These are phyloP conservation scores for Xenoacremonium recifei DNA, from an alignment of 2,329 filamentous ascomycete species.

Conservation along the genomic window DNA sequence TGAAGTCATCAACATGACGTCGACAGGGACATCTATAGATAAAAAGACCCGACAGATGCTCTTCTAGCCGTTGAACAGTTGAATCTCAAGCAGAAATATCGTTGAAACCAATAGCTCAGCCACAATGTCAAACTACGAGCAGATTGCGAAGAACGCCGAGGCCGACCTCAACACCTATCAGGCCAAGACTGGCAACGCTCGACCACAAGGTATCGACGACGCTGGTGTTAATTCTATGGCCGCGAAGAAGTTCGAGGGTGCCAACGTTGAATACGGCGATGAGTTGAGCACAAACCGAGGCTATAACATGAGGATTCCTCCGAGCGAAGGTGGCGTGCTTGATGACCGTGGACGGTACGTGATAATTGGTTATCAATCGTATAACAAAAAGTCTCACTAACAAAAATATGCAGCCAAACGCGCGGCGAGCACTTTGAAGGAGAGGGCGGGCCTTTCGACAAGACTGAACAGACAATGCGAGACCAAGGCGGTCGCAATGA, in stretches of 20 bases:
- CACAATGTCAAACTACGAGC: constrained; percentile 35
- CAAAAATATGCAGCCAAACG: constrained; percentile 36
- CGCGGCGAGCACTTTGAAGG: constrained; percentile 44
- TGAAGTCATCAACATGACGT: constrained; percentile 27
- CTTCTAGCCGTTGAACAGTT: background rate
- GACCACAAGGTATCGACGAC: constrained; percentile 37
- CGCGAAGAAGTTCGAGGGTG: constrained; percentile 40
- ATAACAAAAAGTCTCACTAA: background rate
- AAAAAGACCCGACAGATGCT: constrained; percentile 10
- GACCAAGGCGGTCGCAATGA: constrained; percentile 37
- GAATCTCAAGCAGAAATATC: background rate
- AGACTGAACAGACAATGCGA: constrained; percentile 24
- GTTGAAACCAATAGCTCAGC: background rate
- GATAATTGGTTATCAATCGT: too few species aligned
- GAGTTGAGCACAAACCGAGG: constrained; percentile 45
- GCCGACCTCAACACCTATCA: constrained; percentile 47
- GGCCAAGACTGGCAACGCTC: constrained; percentile 44
- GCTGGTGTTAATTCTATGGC: constrained; percentile 41
- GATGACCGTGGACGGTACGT: constrained; percentile 45
- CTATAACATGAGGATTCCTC: constrained; percentile 46
- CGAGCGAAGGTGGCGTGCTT: constrained; percentile 42
- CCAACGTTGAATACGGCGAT: constrained; percentile 34
- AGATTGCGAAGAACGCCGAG: constrained; percentile 46
- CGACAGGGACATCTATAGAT: constrained; percentile 7
- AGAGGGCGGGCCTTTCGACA: constrained; percentile 41